Evolutionary conservation across 2,329 filamentous ascomycete genomes (phyloP).

Genomic region (Pseudocercospora eumusae): DNA sequence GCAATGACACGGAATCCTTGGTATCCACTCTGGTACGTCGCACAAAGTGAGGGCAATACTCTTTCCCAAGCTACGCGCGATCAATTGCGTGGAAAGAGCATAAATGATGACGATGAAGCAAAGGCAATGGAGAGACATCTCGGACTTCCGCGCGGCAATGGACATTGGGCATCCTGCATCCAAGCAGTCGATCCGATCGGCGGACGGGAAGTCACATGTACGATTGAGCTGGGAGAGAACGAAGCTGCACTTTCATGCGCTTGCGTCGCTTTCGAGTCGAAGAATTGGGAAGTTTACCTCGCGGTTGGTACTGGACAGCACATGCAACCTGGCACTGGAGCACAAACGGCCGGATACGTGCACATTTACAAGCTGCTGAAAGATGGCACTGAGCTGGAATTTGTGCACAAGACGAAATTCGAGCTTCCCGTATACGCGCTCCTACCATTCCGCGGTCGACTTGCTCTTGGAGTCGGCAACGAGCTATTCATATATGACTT

Average conservation of each 20-base stretch:
- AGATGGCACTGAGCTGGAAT: slow-evolving; percentile 83
- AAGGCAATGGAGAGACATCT: slow-evolving; percentile 64
- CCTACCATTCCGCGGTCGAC: slow-evolving; percentile 85
- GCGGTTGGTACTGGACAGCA: slow-evolving; percentile 93
- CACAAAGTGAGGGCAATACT: slow-evolving; percentile 90
- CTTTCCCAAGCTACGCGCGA: slow-evolving; percentile 70
- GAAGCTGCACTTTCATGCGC: slow-evolving; percentile 87
- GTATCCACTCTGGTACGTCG: slow-evolving; percentile 86
- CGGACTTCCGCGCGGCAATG: slow-evolving; percentile 78
- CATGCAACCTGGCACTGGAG: slow-evolving; percentile 50
- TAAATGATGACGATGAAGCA: slow-evolving; percentile 26
- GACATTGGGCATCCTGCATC: slow-evolving; percentile 95
- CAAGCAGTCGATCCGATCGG: slow-evolving; percentile 80
- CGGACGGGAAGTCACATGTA: slow-evolving; percentile 60
- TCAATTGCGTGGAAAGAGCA: slow-evolving; percentile 41
- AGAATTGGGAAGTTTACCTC: slow-evolving; percentile 87
- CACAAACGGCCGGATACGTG: slow-evolving; percentile 65
- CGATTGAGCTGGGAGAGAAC: slow-evolving; percentile 81
- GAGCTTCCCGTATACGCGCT: slow-evolving; percentile 89
- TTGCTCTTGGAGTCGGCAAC: slow-evolving; percentile 82
- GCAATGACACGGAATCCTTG: slow-evolving; percentile 86
- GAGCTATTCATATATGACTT: slow-evolving; percentile 87
- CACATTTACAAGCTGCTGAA: slow-evolving; percentile 90
- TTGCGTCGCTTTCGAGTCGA: slow-evolving; percentile 80
- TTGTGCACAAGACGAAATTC: slow-evolving; percentile 94